phyloP scores from a whole-genome alignment of 2,329 filamentous ascomycete genomes.

The Beauveria brongniartii region DNA sequence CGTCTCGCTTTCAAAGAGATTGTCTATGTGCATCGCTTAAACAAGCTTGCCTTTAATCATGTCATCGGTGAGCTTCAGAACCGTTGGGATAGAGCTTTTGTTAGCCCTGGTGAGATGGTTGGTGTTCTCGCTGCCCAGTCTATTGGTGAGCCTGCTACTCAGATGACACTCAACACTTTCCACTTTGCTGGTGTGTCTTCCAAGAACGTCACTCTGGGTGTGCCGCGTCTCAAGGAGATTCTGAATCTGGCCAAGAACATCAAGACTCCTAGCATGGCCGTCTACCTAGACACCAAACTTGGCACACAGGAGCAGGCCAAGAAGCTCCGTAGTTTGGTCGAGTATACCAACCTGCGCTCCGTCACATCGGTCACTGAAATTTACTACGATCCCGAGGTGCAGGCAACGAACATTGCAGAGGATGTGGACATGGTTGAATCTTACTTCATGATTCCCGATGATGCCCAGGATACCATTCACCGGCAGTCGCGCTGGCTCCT shows the following conservation, averaged over 20 bases:
- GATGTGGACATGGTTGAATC: constrained; percentile 94
- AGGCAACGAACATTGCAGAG: constrained; percentile 74
- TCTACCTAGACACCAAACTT: constrained; percentile 63
- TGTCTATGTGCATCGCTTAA: constrained; percentile 76
- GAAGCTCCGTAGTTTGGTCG: constrained; percentile 76
- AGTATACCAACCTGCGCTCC: constrained; percentile 88
- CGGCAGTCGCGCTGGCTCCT: constrained; percentile 92
- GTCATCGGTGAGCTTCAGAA: constrained; percentile 85
- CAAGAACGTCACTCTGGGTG: constrained; percentile 98
- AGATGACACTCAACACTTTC: constrained; percentile 99
- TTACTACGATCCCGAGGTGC: constrained; percentile 91
- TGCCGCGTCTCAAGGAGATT: constrained; percentile 98
- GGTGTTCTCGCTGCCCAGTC: constrained; percentile 96
- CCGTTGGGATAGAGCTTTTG: constrained; percentile 76
- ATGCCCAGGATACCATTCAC: constrained; percentile 51
- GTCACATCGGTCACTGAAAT: constrained; percentile 91
- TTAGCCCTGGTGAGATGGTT: constrained; percentile 96
- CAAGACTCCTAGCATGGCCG: constrained; percentile 96
- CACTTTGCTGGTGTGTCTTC: constrained; percentile 99
- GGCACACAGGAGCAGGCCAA: constrained; percentile 75
- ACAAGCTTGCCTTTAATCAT: constrained; percentile 86
- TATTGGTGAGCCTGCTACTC: constrained; percentile 95
- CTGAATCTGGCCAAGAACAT: constrained; percentile 96
- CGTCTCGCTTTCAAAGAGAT: constrained; percentile 88
- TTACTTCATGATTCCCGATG: constrained; percentile 90